Percentiles rank a stretch among this genome's conserved stretches.
Evolutionary conservation across 2,329 filamentous ascomycete species (phyloP).

Genomic region (Cladophialophora carrionii): DNA sequence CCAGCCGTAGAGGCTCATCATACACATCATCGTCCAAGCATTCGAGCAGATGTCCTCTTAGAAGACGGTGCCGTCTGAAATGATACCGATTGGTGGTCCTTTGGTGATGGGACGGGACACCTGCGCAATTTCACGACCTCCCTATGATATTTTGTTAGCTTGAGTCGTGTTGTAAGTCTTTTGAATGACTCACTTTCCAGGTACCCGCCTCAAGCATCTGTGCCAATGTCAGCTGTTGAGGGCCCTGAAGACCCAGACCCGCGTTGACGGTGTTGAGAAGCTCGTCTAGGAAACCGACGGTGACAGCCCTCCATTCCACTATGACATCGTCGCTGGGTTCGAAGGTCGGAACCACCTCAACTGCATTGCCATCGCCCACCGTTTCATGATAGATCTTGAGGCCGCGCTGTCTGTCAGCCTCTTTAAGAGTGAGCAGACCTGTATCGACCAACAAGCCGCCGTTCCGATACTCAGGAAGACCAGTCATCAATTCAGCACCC

Average conservation of each 20-base stretch:
- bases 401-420: conserved; percentile 69
- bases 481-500: conserved; percentile 79
- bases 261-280: conserved; percentile 70
- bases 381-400: conserved; percentile 71
- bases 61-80: conserved; percentile 96
- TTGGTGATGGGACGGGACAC: conserved; percentile 95
- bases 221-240: conserved; percentile 72
- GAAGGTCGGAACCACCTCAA: conserved; percentile 75
- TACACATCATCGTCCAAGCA: conserved; percentile 12
- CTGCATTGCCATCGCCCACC: conserved; percentile 70
- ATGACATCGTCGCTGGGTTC: conserved; percentile 74
- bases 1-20: conserved; percentile 5
- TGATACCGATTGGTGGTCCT: conserved; percentile 92
- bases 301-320: conserved; percentile 77
- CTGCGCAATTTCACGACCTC: conserved; percentile 92
- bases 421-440: conserved; percentile 76
- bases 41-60: conserved; percentile 51
- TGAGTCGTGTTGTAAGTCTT: conserved; percentile 12
- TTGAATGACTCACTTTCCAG: conserved; percentile 75
- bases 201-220: conserved; percentile 95
- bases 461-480: conserved; percentile 89
- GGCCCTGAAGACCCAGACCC: conserved; percentile 68
- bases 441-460: conserved; percentile 85
- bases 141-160: conserved; percentile 57
- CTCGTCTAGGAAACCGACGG: conserved; percentile 73